Evolutionary conservation across 257 asterid genomes (phyloP).

Genomic region (Eucommia ulmoides): DNA sequence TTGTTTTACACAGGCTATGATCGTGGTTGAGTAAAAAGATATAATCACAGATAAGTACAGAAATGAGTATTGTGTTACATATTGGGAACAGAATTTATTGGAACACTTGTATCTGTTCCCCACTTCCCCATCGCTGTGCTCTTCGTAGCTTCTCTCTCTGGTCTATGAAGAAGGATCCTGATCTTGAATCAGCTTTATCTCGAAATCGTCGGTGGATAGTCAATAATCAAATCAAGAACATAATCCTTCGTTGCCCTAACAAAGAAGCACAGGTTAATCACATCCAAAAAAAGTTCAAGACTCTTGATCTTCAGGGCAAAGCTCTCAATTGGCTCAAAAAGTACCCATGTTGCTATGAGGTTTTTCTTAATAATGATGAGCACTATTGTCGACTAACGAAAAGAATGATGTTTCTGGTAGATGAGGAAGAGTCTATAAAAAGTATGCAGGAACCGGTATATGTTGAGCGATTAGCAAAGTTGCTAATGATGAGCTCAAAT

Average conservation of each 20-base stretch:
- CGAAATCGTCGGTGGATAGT: conserved; percentile 87
- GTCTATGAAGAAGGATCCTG: conserved; percentile 96
- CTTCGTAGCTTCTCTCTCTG: conserved; percentile 46
- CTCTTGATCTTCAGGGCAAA: conserved; percentile 74
- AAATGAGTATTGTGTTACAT: background rate
- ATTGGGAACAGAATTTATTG: background rate
- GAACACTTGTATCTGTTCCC: background rate
- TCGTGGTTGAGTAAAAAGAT: no score
- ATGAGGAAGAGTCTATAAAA: conserved; percentile 76
- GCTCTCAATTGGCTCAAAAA: conserved; percentile 85
- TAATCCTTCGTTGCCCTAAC: conserved; percentile 54
- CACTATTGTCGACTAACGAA: conserved; percentile 54
- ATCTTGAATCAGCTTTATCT: conserved; percentile 66
- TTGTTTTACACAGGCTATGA: no score
- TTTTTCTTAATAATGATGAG: conserved; percentile 42
- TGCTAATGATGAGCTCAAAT: conserved; percentile 75
- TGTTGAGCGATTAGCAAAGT: conserved; percentile 57
- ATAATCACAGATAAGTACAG: no score
- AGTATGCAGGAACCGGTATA: conserved; percentile 54
- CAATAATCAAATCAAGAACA: conserved; percentile 79
- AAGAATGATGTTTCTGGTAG: conserved; percentile 53
- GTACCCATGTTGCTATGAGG: conserved; percentile 85
- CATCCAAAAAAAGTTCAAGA: conserved; percentile 76
- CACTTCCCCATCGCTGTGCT: conserved; percentile 7
- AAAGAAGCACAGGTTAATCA: conserved; percentile 42